Evolutionary conservation across 2,329 filamentous ascomycete genomes (phyloP), one percentile per base, ranked within the genome.

Genomic region (Colletotrichum salicis): DNA sequence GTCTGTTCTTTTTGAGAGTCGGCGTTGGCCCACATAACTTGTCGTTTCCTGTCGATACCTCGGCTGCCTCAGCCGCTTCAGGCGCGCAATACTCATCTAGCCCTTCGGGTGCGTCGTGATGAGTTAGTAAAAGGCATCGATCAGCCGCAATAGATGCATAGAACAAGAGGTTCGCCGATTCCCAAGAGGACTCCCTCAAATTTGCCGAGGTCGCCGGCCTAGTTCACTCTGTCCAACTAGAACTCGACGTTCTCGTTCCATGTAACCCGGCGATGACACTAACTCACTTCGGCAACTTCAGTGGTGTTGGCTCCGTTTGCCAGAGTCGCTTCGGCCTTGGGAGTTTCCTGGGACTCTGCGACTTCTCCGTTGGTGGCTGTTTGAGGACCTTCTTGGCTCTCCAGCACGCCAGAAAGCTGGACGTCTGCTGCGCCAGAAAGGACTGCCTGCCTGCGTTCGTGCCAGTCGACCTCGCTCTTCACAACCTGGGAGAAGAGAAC

Each of bases 401-500:
- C 81, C 24, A 79, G 72, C 3, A 77, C 76, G 13, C 78, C 79
- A 3, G 79, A 73, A 7, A 87, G 79, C 22, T 85, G 80, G 11
- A 87, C 84, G 24, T 87, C 84, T 1, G 82, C 84, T 4, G 81
- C 81, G 11, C 85, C 86, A 2, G 82, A 83, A 27, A 91, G 82
- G 5, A 91, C 87, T 5, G 86, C 85, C 76, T 87, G 82, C 52
- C 89, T 86, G 64, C 90, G 85, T 68, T 87, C 84, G 75, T 91
- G 89, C 83, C 91, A 91, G 79, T 91, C 90, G 41, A 89, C 85
- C 79, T 96, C 93, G 76, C 85, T 87, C 76, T 87, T 82, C 75
- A 94, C 87, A 37, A 92, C 87, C 77, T 94, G 93, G 69, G 94
- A 89, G n/a, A 96, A 81, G 22, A 96, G 81, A 35, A 94, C 87